Percentiles rank a stretch among this genome's conserved stretches.
phyloP scores from a whole-genome alignment of 257 asterid genomes.

The Thymus quinquecostatus region DNA sequence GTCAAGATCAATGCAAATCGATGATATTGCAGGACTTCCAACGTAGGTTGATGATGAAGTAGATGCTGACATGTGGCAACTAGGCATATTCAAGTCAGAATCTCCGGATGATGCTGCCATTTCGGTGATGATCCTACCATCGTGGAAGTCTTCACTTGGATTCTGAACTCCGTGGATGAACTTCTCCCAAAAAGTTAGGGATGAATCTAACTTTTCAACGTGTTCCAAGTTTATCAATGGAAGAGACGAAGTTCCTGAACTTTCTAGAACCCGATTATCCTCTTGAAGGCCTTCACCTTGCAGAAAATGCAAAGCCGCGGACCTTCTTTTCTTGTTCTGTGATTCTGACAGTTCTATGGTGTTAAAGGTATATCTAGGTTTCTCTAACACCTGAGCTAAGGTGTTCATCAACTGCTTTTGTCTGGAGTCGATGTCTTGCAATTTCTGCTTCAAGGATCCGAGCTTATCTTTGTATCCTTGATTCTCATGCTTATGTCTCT shows the following conservation, averaged over 20 bases:
- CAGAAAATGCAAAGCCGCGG: conserved; percentile 46
- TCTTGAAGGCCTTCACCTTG: conserved; percentile 46
- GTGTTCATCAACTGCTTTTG: conserved; percentile 54
- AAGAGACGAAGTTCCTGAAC: conserved; percentile 35
- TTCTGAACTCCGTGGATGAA: conserved; percentile 48
- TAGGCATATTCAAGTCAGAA: conserved; percentile 53
- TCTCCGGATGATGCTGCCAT: conserved; percentile 52
- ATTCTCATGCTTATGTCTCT: conserved; percentile 55
- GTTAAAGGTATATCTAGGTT: conserved; percentile 45
- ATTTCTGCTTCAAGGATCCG: conserved; percentile 51
- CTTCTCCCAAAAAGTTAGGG: conserved; percentile 63
- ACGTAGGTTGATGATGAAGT: conserved; percentile 48
- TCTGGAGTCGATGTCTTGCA: conserved; percentile 59
- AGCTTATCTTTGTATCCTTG: conserved; percentile 52
- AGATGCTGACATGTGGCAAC: conserved; percentile 45
- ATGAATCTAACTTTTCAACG: conserved; percentile 61
- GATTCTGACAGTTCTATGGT: conserved; percentile 40
- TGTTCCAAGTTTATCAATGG: conserved; percentile 46
- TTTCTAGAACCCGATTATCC: conserved; percentile 43
- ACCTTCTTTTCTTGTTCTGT: conserved; percentile 66
- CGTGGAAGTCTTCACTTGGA: conserved; percentile 38
- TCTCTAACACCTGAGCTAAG: conserved; percentile 58
- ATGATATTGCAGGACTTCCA: conserved; percentile 55
- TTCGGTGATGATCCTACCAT: conserved; percentile 43
- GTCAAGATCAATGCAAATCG: conserved; percentile 51